Conservation (phyloP, 2,329 filamentous ascomycete genomes). For the Nigrospora osmanthi region DNA sequence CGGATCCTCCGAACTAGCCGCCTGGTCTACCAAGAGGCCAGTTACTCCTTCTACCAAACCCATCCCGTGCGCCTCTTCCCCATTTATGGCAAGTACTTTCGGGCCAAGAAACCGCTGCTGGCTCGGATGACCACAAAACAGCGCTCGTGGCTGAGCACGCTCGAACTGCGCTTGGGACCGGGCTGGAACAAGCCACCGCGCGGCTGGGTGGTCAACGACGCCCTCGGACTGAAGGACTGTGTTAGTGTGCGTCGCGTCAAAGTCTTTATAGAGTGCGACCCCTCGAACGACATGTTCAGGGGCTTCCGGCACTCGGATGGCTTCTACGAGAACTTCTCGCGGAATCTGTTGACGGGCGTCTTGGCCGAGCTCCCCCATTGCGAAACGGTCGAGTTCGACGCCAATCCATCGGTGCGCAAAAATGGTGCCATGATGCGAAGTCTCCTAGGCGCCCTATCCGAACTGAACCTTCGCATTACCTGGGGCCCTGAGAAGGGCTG, state of each 20-base stretch:
- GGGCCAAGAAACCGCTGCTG: slow-evolving; percentile 65
- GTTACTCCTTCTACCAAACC: slow-evolving; percentile 57
- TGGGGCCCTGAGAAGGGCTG: slow-evolving; percentile 65
- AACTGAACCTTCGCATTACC: slow-evolving; percentile 42
- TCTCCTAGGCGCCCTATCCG: slow-evolving; percentile 43
- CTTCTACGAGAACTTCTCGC: slow-evolving; percentile 64
- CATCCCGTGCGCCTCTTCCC: slow-evolving; percentile 61
- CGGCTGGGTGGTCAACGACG: slow-evolving; percentile 60
- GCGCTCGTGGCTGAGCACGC: slow-evolving; percentile 49
- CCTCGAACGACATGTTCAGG: slow-evolving; percentile 57
- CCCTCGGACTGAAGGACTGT: slow-evolving; percentile 57
- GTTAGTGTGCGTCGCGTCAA: slow-evolving; percentile 49
- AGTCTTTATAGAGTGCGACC: slow-evolving; percentile 67
- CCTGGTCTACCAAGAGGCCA: slow-evolving; percentile 55
- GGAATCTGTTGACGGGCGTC: slow-evolving; percentile 47
- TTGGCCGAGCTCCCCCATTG: slow-evolving; percentile 49
- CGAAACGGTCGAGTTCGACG: slow-evolving; percentile 60
- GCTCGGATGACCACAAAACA: slow-evolving; percentile 55
- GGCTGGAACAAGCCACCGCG: slow-evolving; percentile 64
- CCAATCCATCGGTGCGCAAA: slow-evolving; percentile 56
- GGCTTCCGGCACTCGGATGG: slow-evolving; percentile 59
- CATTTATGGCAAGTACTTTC: slow-evolving; percentile 58
- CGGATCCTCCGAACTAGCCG: slow-evolving; percentile 53
- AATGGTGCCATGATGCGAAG: slow-evolving; percentile 56
- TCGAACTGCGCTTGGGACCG: slow-evolving; percentile 66